A percentile compares a stretch with the other conserved stretches of the same genome.
phyloP scores from a whole-genome alignment of 2,329 filamentous ascomycete genomes.

The Pseudopithomyces maydicus region DNA sequence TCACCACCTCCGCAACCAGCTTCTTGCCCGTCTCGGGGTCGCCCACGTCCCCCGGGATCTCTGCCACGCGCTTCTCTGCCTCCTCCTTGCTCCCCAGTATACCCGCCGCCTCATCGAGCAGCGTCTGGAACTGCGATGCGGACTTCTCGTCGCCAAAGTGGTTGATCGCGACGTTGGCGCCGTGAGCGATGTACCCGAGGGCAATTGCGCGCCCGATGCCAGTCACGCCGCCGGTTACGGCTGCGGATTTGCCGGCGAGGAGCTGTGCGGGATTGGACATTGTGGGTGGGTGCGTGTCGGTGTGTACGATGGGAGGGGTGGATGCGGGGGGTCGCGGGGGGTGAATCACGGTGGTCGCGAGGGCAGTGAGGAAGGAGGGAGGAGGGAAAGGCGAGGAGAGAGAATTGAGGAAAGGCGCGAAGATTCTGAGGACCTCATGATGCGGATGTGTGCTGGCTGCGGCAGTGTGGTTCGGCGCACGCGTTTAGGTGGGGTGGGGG shows the following conservation, averaged over 20 bases:
- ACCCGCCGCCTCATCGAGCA: slow-evolving; percentile 48
- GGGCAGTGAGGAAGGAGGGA: neutral
- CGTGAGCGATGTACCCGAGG: slow-evolving; percentile 77
- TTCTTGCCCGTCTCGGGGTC: slow-evolving; percentile 71
- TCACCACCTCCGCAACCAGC: slow-evolving; percentile 70
- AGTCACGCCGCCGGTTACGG: slow-evolving; percentile 85
- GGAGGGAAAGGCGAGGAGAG: no score
- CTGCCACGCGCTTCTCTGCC: slow-evolving; percentile 57
- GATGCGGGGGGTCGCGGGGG: neutral
- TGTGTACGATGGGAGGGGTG: slow-evolving; percentile 9
- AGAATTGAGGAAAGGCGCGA: neutral
- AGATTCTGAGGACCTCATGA: slow-evolving; percentile 1
- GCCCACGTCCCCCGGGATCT: slow-evolving; percentile 77
- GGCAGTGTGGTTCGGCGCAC: slow-evolving; percentile 6
- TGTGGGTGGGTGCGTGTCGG: slow-evolving; percentile 1
- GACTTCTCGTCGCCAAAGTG: slow-evolving; percentile 67
- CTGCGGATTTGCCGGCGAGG: slow-evolving; percentile 75
- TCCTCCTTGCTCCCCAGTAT: slow-evolving; percentile 32
- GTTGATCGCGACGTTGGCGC: slow-evolving; percentile 79
- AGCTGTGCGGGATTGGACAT: slow-evolving; percentile 48
- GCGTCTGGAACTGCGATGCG: slow-evolving; percentile 52
- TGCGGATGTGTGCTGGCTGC: neutral
- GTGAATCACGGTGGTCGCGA: neutral
- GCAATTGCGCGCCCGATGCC: slow-evolving; percentile 87
- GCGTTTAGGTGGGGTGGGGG: slow-evolving; percentile 6